These are phyloP conservation scores for Rhodotorula sp. DNA, from an alignment of 1,284 basidiomycete genomes.

Conservation along the genomic window DNA sequence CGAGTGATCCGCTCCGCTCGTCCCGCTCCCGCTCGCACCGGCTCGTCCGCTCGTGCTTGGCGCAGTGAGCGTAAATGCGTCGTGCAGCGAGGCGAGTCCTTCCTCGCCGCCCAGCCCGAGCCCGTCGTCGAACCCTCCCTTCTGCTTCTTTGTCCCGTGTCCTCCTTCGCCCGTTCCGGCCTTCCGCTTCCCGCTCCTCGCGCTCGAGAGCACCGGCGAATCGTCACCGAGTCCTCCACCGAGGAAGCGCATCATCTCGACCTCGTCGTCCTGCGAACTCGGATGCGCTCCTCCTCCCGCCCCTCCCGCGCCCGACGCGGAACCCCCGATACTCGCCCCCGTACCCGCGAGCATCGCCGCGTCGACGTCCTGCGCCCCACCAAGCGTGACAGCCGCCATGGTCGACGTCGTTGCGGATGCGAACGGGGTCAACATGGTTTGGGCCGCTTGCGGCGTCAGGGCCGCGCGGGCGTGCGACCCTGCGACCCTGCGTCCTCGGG, in stretches of 20 bases:
- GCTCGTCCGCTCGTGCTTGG: background rate
- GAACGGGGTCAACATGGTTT: constrained; percentile 8
- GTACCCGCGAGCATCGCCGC: constrained; percentile 4
- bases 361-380: background rate
- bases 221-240: background rate
- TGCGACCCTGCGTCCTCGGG: constrained; percentile 4
- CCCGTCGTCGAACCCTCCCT: background rate
- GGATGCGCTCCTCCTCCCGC: background rate
- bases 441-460: constrained; percentile 11
- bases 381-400: no score
- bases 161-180: background rate
- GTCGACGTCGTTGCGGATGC: background rate
- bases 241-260: constrained; percentile 3
- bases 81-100: constrained; percentile 1
- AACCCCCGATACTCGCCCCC: constrained; percentile 1
- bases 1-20: background rate
- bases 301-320: background rate
- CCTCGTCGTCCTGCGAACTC: constrained; percentile 1
- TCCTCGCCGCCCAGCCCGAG: background rate
- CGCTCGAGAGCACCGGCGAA: background rate
- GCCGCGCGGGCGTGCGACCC: constrained; percentile 9
- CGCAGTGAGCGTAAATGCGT: constrained; percentile 5
- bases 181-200: constrained; percentile 5
- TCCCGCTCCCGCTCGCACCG: background rate
- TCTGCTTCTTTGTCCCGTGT: constrained; percentile 6